Base-by-base conservation (phyloP, 2,329 filamentous ascomycete genomes). In the Pochonia chlamydosporia region DNA sequence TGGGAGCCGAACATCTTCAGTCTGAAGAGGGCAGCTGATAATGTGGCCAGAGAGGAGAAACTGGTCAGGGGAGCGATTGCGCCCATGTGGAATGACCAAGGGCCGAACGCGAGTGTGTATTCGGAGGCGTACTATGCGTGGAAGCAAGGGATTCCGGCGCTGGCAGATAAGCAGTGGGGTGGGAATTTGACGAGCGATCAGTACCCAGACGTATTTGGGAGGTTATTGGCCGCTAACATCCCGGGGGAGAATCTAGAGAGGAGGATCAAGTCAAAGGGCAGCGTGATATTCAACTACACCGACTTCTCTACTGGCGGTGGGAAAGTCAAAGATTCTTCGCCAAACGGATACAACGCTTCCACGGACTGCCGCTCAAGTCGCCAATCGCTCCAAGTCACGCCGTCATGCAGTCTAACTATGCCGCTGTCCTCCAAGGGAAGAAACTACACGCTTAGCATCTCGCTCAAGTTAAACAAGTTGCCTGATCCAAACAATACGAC, bases 341-440 rank as follows among this genome's bases (percentile, higher is more conserved):
- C 47, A 3, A 59, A 59, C 40, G 40, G 48, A 1, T 56, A 59
- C 39, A 48, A 58, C 45, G 71, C 62, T 4, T 52, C 51, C 7
- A 69, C 64, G 3, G 62, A 58, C 49, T 78, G 72, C 53, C 45
- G 21, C 9, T 10, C 9, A 21, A 21, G 64, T 23, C 52, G 53
- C 1, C 52, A 39, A 0, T 73, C 3, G 35, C 52, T 1, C 8
- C 20, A 14, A 14, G 52, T 75, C 18, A 55, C 58, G 4, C 49
- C 61, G 1, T 50, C 59, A 1, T 79, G 76, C 54, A 59, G 60
- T 3, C 48, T 79, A 2, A 59, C 49, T 1, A 79, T 75, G 1
- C 75, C 75, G 0, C 57, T 78, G 8, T 59, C 60, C 0, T 75
- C 73, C 28, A 82, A 82, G 56, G 79, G 79, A 3, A 67, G 75